Percentiles rank a stretch among this genome's conserved stretches.
Evolutionary conservation across 1,139 yeast species (phyloP).

Genomic region (Lodderomyces parapsilosis): DNA sequence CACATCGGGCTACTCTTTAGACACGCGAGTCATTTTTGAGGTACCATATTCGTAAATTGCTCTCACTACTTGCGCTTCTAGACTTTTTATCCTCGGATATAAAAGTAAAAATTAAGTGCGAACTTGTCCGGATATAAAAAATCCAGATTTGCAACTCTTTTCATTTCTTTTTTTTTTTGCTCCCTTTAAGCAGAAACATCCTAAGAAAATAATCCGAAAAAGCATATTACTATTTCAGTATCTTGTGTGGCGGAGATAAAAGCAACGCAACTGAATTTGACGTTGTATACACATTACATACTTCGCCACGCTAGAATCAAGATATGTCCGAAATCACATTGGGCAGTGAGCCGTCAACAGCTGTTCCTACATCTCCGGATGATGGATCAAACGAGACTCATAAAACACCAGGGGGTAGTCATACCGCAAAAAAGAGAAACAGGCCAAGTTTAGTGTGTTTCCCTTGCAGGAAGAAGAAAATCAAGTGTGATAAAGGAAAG

Average conservation of each 20-base stretch:
- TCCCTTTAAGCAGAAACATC: not conserved
- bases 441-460: slow-evolving; percentile 38
- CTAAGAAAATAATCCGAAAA: not conserved
- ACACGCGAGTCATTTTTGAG: no score
- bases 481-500: slow-evolving; percentile 39
- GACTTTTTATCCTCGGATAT: not conserved
- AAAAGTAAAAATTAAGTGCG: not conserved
- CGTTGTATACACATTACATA: no score
- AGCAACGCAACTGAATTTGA: not conserved
- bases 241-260: not conserved
- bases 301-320: not conserved
- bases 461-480: slow-evolving; percentile 40
- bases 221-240: no score
- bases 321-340: not conserved
- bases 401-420: not conserved
- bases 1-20: no score
- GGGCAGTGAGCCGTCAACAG: not conserved
- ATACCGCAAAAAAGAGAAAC: slow-evolving; percentile 27
- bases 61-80: not conserved
- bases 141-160: no score
- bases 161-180: no score
- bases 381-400: not conserved
- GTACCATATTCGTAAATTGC: not conserved
- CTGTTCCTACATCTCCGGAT: not conserved
- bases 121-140: no score